Evolutionary conservation across 108 stramenopile genomes (phyloP).

Genomic region (Nitzschia palea): DNA sequence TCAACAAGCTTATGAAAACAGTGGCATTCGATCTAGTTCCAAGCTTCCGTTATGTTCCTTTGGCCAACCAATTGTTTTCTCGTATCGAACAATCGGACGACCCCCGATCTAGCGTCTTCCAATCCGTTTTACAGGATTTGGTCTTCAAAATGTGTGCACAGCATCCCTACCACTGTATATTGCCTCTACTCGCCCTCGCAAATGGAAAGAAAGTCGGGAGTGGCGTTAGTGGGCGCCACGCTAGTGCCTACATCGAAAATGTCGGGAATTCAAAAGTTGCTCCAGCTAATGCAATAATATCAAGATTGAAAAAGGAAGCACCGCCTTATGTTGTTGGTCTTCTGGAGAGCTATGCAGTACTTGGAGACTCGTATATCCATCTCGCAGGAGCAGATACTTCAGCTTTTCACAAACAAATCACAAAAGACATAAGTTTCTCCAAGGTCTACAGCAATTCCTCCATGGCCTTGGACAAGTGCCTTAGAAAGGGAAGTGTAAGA

Average conservation of each 20-base stretch:
- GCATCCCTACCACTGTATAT: conserved; percentile 87
- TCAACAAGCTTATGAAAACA: conserved; percentile 12
- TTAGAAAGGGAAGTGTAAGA: background rate
- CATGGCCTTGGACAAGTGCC: conserved; percentile 6
- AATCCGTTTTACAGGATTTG: conserved; percentile 55
- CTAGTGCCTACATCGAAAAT: conserved; percentile 49
- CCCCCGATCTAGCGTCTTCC: conserved; percentile 37
- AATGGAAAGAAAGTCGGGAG: conserved; percentile 69
- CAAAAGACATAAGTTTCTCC: conserved; percentile 37
- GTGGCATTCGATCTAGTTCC: conserved; percentile 51
- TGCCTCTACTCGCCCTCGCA: conserved; percentile 72
- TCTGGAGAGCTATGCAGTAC: conserved; percentile 50
- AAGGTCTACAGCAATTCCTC: background rate
- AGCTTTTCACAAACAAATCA: conserved; percentile 44
- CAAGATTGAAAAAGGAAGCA: conserved; percentile 37
- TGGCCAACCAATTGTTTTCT: conserved; percentile 87
- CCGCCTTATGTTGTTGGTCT: conserved; percentile 47
- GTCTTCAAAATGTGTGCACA: conserved; percentile 72
- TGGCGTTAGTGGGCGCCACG: conserved; percentile 51
- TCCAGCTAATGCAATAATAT: conserved; percentile 53
- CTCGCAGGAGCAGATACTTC: conserved; percentile 50
- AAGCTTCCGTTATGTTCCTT: conserved; percentile 74
- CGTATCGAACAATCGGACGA: conserved; percentile 52
- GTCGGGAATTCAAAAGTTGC: conserved; percentile 57
- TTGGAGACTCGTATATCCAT: conserved; percentile 66